Conservation (phyloP, 2,329 filamentous ascomycete genomes). For the Arthroderma sp. region DNA sequence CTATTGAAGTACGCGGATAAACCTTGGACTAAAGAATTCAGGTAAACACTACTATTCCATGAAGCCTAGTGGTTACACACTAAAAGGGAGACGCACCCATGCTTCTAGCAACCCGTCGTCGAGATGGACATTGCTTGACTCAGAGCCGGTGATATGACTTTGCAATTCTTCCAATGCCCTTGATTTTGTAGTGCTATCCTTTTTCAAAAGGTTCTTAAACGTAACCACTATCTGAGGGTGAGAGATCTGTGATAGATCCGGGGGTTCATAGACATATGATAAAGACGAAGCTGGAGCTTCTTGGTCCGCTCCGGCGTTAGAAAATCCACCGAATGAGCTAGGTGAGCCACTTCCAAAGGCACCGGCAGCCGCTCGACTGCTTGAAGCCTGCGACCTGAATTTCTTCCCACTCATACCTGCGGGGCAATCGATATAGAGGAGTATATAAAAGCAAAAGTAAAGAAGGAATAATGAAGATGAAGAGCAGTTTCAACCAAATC, state of each 20-base stretch:
- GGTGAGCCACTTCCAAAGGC: slow-evolving; percentile 31
- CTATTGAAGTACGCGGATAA: slow-evolving; percentile 82
- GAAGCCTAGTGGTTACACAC: slow-evolving; percentile 2
- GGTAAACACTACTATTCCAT: slow-evolving; percentile 30
- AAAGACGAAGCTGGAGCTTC: slow-evolving; percentile 48
- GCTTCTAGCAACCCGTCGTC: slow-evolving; percentile 77
- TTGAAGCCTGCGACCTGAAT: slow-evolving; percentile 53
- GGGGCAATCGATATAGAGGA: background rate
- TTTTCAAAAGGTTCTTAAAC: slow-evolving; percentile 89
- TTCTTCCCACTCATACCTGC: slow-evolving; percentile 45
- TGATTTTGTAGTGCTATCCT: slow-evolving; percentile 80
- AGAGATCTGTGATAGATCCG: slow-evolving; percentile 63
- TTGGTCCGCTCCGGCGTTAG: slow-evolving; percentile 25
- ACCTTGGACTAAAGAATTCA: slow-evolving; percentile 53
- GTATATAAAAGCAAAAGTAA: background rate
- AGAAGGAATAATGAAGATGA: background rate
- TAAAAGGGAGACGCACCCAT: slow-evolving; percentile 53
- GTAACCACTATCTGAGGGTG: slow-evolving; percentile 73
- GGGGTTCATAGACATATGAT: slow-evolving; percentile 78
- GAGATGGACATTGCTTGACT: slow-evolving; percentile 45
- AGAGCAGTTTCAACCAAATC: background rate
- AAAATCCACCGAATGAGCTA: slow-evolving; percentile 32
- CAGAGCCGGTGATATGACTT: slow-evolving; percentile 46
- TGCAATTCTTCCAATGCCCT: slow-evolving; percentile 83
- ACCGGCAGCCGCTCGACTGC: slow-evolving; percentile 44